These are phyloP conservation scores for Phaeotremella skinneri DNA, from an alignment of 768 basidiomycete species.

Conservation along the genomic window DNA sequence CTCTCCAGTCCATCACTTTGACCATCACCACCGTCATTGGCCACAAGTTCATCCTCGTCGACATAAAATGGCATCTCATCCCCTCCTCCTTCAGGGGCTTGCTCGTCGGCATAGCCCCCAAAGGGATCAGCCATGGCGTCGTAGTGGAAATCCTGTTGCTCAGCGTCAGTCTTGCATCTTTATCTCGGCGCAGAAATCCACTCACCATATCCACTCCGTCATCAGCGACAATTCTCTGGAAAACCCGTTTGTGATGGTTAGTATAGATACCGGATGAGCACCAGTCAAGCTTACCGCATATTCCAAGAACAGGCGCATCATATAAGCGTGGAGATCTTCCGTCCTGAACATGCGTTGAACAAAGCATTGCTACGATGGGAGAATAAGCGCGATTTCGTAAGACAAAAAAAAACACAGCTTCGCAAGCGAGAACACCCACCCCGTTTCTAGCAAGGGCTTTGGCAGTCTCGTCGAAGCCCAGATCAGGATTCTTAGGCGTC, in stretches of 20 bases:
- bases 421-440: conserved; percentile 40
- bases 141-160: background rate
- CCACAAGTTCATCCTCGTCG: background rate
- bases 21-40: background rate
- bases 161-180: background rate
- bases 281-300: conserved; percentile 43
- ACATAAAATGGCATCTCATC: background rate
- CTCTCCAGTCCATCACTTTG: background rate
- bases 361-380: conserved; percentile 35
- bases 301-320: conserved; percentile 52
- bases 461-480: conserved; percentile 53
- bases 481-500: conserved; percentile 49
- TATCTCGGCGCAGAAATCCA: background rate
- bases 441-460: conserved; percentile 52
- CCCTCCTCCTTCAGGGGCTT: background rate
- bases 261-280: background rate
- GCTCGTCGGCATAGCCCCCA: background rate
- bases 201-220: conserved; percentile 45
- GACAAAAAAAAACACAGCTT: background rate
- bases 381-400: background rate
- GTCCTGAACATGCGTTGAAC: conserved; percentile 51
- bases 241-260: background rate
- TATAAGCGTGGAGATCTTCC: conserved; percentile 51
- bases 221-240: conserved; percentile 37
- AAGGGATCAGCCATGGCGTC: background rate